Base-by-base conservation (phyloP, 2,329 filamentous ascomycete species). In the Xylaria sp. region DNA sequence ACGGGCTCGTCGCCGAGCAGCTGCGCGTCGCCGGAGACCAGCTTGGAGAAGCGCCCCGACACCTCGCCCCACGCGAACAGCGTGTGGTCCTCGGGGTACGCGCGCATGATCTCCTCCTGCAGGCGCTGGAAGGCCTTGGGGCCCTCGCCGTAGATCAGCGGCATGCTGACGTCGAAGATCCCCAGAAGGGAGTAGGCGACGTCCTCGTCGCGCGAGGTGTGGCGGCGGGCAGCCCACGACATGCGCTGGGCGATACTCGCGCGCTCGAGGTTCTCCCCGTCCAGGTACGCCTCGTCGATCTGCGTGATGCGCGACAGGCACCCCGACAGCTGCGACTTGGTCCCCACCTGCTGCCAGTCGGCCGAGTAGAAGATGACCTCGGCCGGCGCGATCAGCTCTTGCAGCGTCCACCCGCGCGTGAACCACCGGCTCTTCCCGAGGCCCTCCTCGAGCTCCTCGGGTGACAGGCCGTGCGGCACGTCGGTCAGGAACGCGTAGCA, bases 71-170 rank as follows among this genome's bases (percentile, higher is more conserved):
- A 68, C 1, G 65, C 63, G 17, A 66, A 67, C 1, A 68, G 39
- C 2, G 59, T 61, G 46, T 63, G 60, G 22, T 68, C 65, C 17
- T 63, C 52, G 2, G 62, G 59, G 19, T 61, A 60, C 16, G 55
- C 51, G 7, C 48, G 58, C 8, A 61, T 56, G 22, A 67, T 61
- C 20, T 58, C 50, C 9, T 65, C 58, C 39, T 68, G 65, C 4
- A 68, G 52, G 7, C 66, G 54, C 2, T 50, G 51, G 20, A 67
- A 67, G 2, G 66, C 63, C 13, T 59, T 64, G 16, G 18, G 21
- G 1, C 62, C 67, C 48, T 70, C 67, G 9, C 67, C 67, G 46
- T 70, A 69, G 19, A 69, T 56, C 7, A 67, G 52, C 1, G 64
- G 59, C 62, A 70, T 65, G 34, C 66, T 63, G 1, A 69, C 54